Evolutionary conservation across 2,329 filamentous ascomycete genomes (phyloP), one percentile per base, ranked within the genome.

Genomic region (Xylogone sp.): DNA sequence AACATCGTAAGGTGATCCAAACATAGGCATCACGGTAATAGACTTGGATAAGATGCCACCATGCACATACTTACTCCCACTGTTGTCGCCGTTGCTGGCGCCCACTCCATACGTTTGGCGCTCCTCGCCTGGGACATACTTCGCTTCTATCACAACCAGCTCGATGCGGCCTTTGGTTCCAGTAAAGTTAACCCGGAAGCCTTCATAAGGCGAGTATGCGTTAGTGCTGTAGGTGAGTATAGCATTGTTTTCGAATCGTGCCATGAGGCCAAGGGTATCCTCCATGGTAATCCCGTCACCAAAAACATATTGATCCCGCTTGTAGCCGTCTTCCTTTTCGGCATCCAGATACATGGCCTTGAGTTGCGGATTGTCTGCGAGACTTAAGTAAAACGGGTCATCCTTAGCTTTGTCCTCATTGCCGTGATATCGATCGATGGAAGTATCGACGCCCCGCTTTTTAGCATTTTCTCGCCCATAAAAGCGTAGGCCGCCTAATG

Each of bases 281-380:
- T 85, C 81, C 52, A 84, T 84, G 56, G 72, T 83, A 50, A 85
- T 83, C 1, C 82, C 82, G 53, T 85, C 82, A 0, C 78, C 73
- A 49, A 85, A 84, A 1, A 83, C 80, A 56, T 75, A 82, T 64
- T 83, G 81, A 59, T 85, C 82, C 0, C 82, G 75, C 53, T 79
- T 74, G 58, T 85, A 85, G 16, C 73, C 73, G 56, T 85, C 82
- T 59, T 85, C 82, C 52, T 84, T 76, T 69, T 85, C 82, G 0
- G 82, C 81, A 31, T 83, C 80, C 0, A 82, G 72, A 53, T 84
- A 84, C 71, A 84, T 73, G 3, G 72, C 74, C 67, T 79, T 82
- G 20, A 85, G 66, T 55, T 80, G 75, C 13, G 71, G 67, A 52
- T 79, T 75, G 2, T 73, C 62, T 3, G 77, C 75, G 46, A 84